Evolutionary conservation across 352 stramenopile genomes (phyloP), one percentile per base, ranked within the genome.

Genomic region (Peronospora farinosa): DNA sequence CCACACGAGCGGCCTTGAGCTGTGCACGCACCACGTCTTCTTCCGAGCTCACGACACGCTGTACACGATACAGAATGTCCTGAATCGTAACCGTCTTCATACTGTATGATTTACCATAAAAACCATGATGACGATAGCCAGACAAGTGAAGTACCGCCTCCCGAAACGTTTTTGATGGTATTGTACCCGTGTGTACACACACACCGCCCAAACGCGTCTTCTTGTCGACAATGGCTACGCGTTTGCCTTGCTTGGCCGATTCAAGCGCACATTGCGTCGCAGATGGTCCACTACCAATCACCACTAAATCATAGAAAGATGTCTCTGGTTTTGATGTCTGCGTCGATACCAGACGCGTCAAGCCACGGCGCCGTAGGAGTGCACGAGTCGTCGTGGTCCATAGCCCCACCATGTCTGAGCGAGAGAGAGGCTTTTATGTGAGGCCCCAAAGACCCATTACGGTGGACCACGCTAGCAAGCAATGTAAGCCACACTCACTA

Each of bases 131-230:
- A 30, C 86, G 74, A 60, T 89, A 95, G n/a, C 84, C 86, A 7
- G 85, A 92, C 21, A 96, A 69, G 47, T 96, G 85, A 25, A 96
- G 60, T 50, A 96, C 81, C 16, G 86, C 86, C 61, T 96, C 86
- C 16, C 86, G 84, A 63, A 96, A 96, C 6, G 86, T 96, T 63
- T 92, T 92, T 65, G 78, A 90, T 44, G 82, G 81, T 63, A 92
- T 91, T 1, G 82, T 92, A 45, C 82, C 82, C 30, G 82, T 92
- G 66, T 92, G 82, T 28, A 90, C 82, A 47, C 82, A 92, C 27
- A 92, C 82, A 48, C 82, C 82, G 40, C 82, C 82, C 17, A 88
- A 57, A 6, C 51, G 57, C 19, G 51, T 53, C 36, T 65, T 63
- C 59, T 85, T 88, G 77, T 92, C 82, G 35, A 92, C 74, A 30